These are phyloP conservation scores for Scleromitrula shiraiana DNA, from an alignment of 2,329 filamentous ascomycete genomes.

Conservation along the genomic window DNA sequence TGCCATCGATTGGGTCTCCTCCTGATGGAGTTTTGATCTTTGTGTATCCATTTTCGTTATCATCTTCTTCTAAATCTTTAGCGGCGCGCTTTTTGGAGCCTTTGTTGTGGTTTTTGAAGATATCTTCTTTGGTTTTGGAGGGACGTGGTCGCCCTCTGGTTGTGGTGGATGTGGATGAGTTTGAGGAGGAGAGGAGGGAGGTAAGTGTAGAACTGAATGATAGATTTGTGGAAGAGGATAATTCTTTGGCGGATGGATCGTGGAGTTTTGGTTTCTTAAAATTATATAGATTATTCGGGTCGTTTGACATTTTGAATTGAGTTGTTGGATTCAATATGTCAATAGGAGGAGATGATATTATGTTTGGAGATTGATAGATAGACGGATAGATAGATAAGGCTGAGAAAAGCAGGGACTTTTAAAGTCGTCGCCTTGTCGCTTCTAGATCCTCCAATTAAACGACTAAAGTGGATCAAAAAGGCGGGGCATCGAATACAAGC, in stretches of 20 bases:
- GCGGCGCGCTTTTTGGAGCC: slow-evolving; percentile 54
- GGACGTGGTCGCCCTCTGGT: slow-evolving; percentile 44
- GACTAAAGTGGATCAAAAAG: too few relatives aligned
- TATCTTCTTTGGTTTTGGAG: slow-evolving; percentile 53
- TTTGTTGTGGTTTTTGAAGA: slow-evolving; percentile 61
- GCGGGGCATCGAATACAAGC: too few relatives aligned
- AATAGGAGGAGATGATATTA: background rate
- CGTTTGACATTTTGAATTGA: slow-evolving; percentile 4
- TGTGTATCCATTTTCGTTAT: slow-evolving; percentile 42
- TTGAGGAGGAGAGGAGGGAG: slow-evolving; percentile 63
- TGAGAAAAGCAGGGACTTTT: background rate
- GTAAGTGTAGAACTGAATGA: slow-evolving; percentile 85
- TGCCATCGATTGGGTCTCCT: slow-evolving; percentile 45
- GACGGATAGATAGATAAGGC: background rate
- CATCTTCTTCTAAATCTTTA: slow-evolving; percentile 43
- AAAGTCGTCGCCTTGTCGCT: background rate
- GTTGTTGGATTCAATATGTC: background rate
- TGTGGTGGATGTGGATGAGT: slow-evolving; percentile 32
- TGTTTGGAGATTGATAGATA: too few relatives aligned
- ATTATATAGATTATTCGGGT: slow-evolving; percentile 61
- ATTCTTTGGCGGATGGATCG: slow-evolving; percentile 51
- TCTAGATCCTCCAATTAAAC: background rate
- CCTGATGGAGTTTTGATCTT: slow-evolving; percentile 44
- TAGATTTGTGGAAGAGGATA: slow-evolving; percentile 64
- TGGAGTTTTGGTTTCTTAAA: slow-evolving; percentile 53